Percentiles rank a stretch among this genome's conserved stretches.
These are phyloP conservation scores for Phytophthora lateralis DNA, from an alignment of 352 stramenopile species.

Conservation along the genomic window DNA sequence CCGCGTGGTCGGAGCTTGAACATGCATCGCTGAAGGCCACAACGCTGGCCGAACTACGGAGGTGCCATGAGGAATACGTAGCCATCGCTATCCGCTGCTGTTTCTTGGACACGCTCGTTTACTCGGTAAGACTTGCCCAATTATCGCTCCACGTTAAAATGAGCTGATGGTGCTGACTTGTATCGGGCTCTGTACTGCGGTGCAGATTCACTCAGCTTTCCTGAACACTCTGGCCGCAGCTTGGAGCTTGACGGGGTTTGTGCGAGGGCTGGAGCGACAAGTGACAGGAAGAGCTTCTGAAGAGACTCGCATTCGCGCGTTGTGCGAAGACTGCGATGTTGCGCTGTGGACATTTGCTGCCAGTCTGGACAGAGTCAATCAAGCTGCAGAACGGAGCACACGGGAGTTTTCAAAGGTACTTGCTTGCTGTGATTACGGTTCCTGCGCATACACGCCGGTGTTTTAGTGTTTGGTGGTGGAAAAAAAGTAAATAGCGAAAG, in stretches of 20 bases:
- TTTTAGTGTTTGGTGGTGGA: conserved; percentile 15
- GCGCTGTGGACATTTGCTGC: conserved; percentile 29
- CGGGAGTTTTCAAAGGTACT: conserved; percentile 53
- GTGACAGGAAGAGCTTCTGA: conserved; percentile 21
- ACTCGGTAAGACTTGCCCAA: conserved; percentile 24
- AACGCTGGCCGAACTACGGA: conserved; percentile 38
- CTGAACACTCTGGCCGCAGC: conserved; percentile 20
- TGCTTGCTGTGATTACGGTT: conserved; percentile 9
- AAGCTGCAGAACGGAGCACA: conserved; percentile 32
- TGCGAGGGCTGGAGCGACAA: conserved; percentile 36
- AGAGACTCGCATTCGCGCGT: conserved; percentile 15
- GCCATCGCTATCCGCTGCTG: conserved; percentile 39
- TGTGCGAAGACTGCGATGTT: conserved; percentile 35
- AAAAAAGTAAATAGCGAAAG: conserved; percentile 28
- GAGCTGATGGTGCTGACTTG: conserved; percentile 1
- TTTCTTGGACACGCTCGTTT: conserved; percentile 40
- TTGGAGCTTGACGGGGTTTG: conserved; percentile 43
- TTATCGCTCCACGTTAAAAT: not conserved
- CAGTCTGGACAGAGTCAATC: conserved; percentile 30
- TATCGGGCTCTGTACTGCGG: not conserved
- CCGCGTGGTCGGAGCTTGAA: conserved; percentile 44
- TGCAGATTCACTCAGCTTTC: conserved; percentile 44
- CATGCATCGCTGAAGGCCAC: conserved; percentile 14
- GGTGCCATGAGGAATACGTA: conserved; percentile 46
- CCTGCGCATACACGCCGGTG: conserved; percentile 12